Base-by-base conservation (phyloP, 2,329 filamentous ascomycete genomes). In the Xylariaceae sp. region DNA sequence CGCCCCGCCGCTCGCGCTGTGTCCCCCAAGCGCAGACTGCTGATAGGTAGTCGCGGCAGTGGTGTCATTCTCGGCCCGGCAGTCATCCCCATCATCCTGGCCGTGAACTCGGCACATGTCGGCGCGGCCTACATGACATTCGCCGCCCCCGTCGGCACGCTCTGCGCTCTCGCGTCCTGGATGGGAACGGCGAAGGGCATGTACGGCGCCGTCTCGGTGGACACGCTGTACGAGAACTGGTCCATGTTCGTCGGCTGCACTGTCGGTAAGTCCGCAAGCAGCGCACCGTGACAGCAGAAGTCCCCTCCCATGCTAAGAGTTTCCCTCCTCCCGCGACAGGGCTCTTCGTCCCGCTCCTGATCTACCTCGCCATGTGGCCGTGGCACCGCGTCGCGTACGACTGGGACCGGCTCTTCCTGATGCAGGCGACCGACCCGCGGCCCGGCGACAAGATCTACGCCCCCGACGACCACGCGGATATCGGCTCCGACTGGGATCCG, bases 111-210 rank as follows among this genome's bases (percentile, higher is more conserved):
- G n/a, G 32, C 36, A 6, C 16, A 38, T 15, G 32, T 35, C 7
- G 31, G 36, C 18, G 19, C 32, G 15, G 19, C 26, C 3, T 38
- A 31, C 27, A 34, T 38, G 32, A 35, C 32, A 9, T 38, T n/a
- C 15, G 19, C 31, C 8, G 36, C 36, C 11, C 79, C 79, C 0
- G 65, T 73, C 1, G 79, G 78, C 9, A 66, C 83, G 3, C 60
- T 59, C 22, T 75, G 74, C 47, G 71, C 76, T 1, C 57, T 83
- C 8, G 75, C 75, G 42, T 76, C 76, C 24, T 83, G 80, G 80
- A 67, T 83, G 6, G 77, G 81, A 2, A 80, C 77, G 0, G 68
- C 79, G 3, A 73, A 78, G 49, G 73, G 68, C 34, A 55, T 80
- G 52, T 73, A 65, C 41, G 76, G 76, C n/a, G 59, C 58, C 9